Conservation (phyloP, 352 stramenopile species). For the Pythium myriotylum region DNA sequence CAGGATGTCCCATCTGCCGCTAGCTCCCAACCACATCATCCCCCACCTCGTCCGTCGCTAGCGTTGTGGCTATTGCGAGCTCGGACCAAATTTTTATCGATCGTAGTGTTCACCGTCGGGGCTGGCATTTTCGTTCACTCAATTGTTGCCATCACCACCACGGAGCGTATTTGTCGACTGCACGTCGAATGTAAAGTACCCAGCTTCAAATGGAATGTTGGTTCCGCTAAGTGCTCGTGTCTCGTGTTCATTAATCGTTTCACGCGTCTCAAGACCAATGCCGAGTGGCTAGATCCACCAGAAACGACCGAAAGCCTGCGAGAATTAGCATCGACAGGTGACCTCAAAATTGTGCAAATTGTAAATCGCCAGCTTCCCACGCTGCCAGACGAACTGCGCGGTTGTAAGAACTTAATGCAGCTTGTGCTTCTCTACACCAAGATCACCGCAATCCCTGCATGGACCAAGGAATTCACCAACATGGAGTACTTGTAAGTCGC, state of each 20-base stretch:
- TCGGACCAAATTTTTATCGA: neutral
- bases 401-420: slow-evolving; percentile 7
- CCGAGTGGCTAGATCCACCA: slow-evolving; percentile 5
- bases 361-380: slow-evolving; percentile 26
- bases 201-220: slow-evolving; percentile 31
- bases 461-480: slow-evolving; percentile 20
- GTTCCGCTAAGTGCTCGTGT: slow-evolving; percentile 21
- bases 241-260: slow-evolving; percentile 23
- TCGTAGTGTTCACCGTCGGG: slow-evolving; percentile 9
- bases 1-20: neutral
- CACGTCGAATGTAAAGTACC: slow-evolving; percentile 22
- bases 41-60: neutral
- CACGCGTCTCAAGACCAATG: neutral
- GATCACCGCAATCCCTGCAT: slow-evolving; percentile 18
- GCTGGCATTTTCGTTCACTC: slow-evolving; percentile 22
- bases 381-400: slow-evolving; percentile 18
- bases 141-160: slow-evolving; percentile 12
- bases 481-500: slow-evolving; percentile 28
- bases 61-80: neutral
- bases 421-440: slow-evolving; percentile 37
- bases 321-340: slow-evolving; percentile 11
- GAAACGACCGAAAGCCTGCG: slow-evolving; percentile 19
- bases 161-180: neutral
- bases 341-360: slow-evolving; percentile 30
- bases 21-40: neutral